Percentiles rank a stretch among this genome's conserved stretches.
Conservation (phyloP, 306 rosid genomes). For the Citrullus colocynthis region DNA sequence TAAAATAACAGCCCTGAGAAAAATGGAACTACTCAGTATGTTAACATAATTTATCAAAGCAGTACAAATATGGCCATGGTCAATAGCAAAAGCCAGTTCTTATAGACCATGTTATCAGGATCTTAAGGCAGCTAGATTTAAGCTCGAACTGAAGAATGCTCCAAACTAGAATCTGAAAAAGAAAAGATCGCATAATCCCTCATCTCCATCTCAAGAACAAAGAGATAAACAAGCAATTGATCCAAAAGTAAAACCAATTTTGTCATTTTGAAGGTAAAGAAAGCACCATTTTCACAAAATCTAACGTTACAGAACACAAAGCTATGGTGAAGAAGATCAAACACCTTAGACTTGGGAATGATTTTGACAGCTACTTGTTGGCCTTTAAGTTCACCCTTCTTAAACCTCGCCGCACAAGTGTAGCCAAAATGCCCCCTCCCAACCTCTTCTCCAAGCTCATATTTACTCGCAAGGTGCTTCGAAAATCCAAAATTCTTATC, state of each 20-base stretch:
- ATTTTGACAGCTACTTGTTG: conserved; percentile 78
- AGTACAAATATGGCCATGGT: background rate
- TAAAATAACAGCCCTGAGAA: background rate
- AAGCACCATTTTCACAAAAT: background rate
- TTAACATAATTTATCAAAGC: background rate
- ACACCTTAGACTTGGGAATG: conserved; percentile 78
- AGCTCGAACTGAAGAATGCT: background rate
- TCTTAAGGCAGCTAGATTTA: background rate
- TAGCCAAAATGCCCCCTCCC: conserved; percentile 96
- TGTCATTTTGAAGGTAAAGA: background rate
- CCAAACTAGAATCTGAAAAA: background rate
- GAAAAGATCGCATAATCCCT: background rate
- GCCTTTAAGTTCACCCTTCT: conserved; percentile 67
- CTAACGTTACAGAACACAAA: background rate
- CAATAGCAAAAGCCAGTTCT: background rate
- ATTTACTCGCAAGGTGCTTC: conserved; percentile 58
- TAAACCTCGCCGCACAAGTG: conserved; percentile 62
- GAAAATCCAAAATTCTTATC: conserved; percentile 94
- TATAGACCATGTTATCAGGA: background rate
- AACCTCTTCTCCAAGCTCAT: conserved; percentile 72
- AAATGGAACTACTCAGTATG: background rate
- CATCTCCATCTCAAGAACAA: background rate
- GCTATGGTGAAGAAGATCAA: background rate
- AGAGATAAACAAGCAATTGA: background rate
- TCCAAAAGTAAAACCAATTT: background rate